These are phyloP conservation scores for Friedmanniomyces simplex DNA, from an alignment of 495 filamentous ascomycete genomes.

Conservation along the genomic window DNA sequence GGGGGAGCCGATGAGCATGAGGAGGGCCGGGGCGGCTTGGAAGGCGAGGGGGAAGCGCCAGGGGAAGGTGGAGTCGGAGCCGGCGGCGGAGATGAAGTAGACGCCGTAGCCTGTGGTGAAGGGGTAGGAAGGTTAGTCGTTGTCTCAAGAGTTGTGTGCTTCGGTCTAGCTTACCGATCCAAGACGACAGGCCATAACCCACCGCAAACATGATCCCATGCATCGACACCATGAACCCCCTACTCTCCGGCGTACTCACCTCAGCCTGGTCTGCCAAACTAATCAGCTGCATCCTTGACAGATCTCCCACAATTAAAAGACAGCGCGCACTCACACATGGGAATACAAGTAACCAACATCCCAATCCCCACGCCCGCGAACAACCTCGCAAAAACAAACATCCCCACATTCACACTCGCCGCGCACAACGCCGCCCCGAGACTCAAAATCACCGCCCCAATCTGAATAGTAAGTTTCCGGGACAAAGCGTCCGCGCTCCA, in stretches of 20 bases:
- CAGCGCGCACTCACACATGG: not conserved
- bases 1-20: constrained; percentile 15
- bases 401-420: constrained; percentile 16
- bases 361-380: constrained; percentile 20
- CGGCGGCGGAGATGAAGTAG: constrained; percentile 17
- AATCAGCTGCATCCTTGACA: too few relatives aligned
- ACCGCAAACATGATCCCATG: constrained; percentile 24
- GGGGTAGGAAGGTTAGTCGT: too few relatives aligned
- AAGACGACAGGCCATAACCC: constrained; percentile 16
- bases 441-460: constrained; percentile 14
- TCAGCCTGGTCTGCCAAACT: constrained; percentile 15
- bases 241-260: constrained; percentile 18
- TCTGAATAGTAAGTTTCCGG: constrained; percentile 21
- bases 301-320: too few relatives aligned
- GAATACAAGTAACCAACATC: constrained; percentile 9
- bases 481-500: constrained; percentile 12
- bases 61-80: constrained; percentile 10
- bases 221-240: constrained; percentile 24
- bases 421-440: constrained; percentile 22
- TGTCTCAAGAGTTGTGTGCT: too few relatives aligned
- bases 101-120: constrained; percentile 8
- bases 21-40: constrained; percentile 18
- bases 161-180: constrained; percentile 8
- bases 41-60: constrained; percentile 23
- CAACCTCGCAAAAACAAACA: constrained; percentile 19